phyloP scores from a whole-genome alignment of 2,329 filamentous ascomycete genomes.

The Sclerotiophoma versabilis region DNA sequence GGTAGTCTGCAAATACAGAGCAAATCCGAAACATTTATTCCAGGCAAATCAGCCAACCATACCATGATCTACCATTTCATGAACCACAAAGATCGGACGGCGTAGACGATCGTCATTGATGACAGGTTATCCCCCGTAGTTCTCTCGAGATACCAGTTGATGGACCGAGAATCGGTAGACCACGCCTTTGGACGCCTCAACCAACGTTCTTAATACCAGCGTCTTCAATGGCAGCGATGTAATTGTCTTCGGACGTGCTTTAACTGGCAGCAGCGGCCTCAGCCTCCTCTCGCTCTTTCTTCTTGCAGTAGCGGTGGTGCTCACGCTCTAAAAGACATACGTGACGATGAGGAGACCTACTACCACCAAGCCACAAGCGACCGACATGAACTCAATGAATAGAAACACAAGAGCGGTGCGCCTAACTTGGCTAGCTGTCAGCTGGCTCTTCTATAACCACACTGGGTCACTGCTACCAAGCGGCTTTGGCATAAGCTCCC shows the following conservation, averaged over 20 bases:
- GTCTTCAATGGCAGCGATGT: neutral
- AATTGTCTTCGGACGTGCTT: neutral
- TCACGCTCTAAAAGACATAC: neutral
- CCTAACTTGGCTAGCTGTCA: neutral
- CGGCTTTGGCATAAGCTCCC: constrained; percentile 60
- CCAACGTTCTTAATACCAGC: neutral
- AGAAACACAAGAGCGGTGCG: neutral
- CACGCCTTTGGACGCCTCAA: neutral
- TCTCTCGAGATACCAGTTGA: neutral
- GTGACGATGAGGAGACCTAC: neutral
- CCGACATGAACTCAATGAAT: no score
- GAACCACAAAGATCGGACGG: no score
- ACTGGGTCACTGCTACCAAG: constrained; percentile 56
- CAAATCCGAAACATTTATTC: no score
- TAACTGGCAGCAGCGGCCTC: neutral
- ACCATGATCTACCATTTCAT: no score
- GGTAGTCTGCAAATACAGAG: no score
- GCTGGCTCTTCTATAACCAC: constrained; percentile 40
- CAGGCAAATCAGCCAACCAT: no score
- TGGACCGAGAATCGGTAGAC: no score
- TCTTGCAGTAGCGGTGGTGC: neutral
- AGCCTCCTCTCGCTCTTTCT: no score
- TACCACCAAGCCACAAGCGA: neutral
- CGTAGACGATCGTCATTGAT: no score
- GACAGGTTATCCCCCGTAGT: neutral